phyloP scores from a whole-genome alignment of 1,284 basidiomycete species.

The Limonomyces culmigenus region DNA sequence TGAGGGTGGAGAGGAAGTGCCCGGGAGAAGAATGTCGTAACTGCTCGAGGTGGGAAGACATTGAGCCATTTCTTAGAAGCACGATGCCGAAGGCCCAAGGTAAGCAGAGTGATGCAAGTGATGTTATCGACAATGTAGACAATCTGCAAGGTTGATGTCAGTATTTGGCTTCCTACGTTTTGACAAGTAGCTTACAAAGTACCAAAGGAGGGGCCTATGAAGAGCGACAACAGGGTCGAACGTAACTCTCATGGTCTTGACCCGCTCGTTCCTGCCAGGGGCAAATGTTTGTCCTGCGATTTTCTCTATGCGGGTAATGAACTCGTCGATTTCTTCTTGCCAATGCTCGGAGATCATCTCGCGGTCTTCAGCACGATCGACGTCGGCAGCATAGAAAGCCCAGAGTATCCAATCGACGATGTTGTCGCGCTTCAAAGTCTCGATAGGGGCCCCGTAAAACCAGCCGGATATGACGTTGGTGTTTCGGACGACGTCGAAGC shows the following conservation, averaged over 20 bases:
- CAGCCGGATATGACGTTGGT: constrained; percentile 28
- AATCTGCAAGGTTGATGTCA: too few relatives aligned
- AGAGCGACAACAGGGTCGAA: constrained; percentile 34
- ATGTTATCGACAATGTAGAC: constrained; percentile 31
- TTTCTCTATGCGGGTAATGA: constrained; percentile 21
- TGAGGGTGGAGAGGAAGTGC: constrained; percentile 17
- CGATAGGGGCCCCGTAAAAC: constrained; percentile 22
- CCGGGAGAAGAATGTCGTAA: constrained; percentile 24
- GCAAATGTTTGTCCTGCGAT: constrained; percentile 21
- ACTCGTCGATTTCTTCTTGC: constrained; percentile 29
- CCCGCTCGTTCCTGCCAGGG: constrained; percentile 17
- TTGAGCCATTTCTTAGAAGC: constrained; percentile 18
- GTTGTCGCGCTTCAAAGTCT: constrained; percentile 25
- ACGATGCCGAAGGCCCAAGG: constrained; percentile 36
- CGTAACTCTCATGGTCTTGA: constrained; percentile 31
- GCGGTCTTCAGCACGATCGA: constrained; percentile 8
- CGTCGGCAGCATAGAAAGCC: constrained; percentile 33
- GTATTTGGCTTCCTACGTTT: not conserved
- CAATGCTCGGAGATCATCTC: constrained; percentile 21
- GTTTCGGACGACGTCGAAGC: constrained; percentile 16
- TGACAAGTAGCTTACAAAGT: constrained; percentile 24
- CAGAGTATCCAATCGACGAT: constrained; percentile 46
- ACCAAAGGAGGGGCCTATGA: constrained; percentile 48
- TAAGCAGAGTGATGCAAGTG: constrained; percentile 20
- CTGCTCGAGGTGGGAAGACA: constrained; percentile 35